Base-by-base conservation (phyloP, 495 filamentous ascomycete species). In the Pseudevernia furfuracea region DNA sequence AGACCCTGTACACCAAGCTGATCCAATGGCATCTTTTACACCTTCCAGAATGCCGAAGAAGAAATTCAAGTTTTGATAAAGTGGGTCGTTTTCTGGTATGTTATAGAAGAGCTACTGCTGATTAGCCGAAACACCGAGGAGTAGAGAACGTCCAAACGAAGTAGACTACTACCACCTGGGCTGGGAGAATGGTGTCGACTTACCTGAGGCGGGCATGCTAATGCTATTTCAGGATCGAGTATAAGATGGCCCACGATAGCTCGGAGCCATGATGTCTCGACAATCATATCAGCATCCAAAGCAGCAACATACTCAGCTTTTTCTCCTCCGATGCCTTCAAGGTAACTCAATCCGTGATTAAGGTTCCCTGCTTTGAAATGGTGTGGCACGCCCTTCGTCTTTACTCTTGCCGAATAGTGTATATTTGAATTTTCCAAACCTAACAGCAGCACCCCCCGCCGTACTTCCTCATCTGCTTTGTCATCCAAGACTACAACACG, bases 261-360 rank as follows among this genome's bases (percentile, higher is more conserved):
- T 21, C 82, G 76, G 28, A 84, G 74, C 81, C 81, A 82, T n/a
- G 78, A 71, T 57, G 70, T 71, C 61, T 80, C 77, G 23, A 82
- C 80, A 66, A 84, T 84, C 81, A 84, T 83, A 66, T 84, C 82
- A 23, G 79, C 81, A 68, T 84, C 82, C 58, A 84, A 68, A 19
- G 76, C 76, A 14, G 81, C 81, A 65, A 84, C 74, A 67, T 74
- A 82, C 59, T 83, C 72, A 32, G 72, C 71, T 19, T 77, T 69
- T 11, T 78, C 80, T 12, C 77, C 77, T 0, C 71, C 68, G 32
- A 81, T 60, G 1, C 43, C 62, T 0, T 66, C 67, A 21, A 73
- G 70, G 39, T 77, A 71, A 8, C 76, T 73, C 10, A 82, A 69
- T 38, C 77, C 81, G 62, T 76, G 76, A 64, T 79, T 80, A 28